A percentile compares a stretch with the other conserved stretches of the same genome.
phyloP scores from a whole-genome alignment of 345 rosid species.

The Moricandia arvensis region DNA sequence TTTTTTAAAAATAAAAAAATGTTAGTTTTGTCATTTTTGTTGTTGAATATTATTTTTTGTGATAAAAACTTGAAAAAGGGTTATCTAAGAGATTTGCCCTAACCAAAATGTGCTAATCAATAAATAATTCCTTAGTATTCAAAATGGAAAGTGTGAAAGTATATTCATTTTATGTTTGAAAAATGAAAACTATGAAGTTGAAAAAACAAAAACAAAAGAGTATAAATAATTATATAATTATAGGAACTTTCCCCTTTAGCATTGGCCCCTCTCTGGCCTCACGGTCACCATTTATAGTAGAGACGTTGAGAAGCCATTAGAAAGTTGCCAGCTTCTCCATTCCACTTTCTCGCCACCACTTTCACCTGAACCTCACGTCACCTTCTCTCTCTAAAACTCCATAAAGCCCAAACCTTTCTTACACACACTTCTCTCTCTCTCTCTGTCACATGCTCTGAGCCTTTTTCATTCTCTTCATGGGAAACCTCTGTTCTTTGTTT shows the following conservation, averaged over 20 bases:
- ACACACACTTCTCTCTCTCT: conserved; percentile 3
- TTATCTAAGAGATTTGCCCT: too few species aligned
- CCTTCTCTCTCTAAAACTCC: conserved; percentile 7
- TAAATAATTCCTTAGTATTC: too few species aligned
- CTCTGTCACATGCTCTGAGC: conserved; percentile 2
- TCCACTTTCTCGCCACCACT: conserved; percentile 31
- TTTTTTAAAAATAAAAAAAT: too few species aligned
- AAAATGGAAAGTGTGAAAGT: too few species aligned
- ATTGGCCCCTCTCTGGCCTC: not conserved
- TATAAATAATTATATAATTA: not conserved
- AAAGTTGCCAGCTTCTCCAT: conserved; percentile 26
- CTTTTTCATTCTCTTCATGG: conserved; percentile 40
- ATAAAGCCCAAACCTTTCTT: conserved; percentile 24
- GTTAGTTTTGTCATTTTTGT: too few species aligned
- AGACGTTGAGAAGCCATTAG: too few species aligned
- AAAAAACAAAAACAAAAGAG: not conserved
- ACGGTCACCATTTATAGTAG: conserved; percentile 15
- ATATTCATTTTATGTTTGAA: too few species aligned
- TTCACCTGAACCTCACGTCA: conserved; percentile 33
- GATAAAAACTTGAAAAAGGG: too few species aligned
- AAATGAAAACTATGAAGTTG: too few species aligned
- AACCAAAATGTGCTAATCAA: too few species aligned
- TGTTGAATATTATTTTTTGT: too few species aligned
- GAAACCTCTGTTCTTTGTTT: conserved; percentile 66
- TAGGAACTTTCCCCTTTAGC: not conserved